Evolutionary conservation across 495 filamentous ascomycete genomes (phyloP), one percentile per base, ranked within the genome.

Genomic region (Tetracladium setigerum): DNA sequence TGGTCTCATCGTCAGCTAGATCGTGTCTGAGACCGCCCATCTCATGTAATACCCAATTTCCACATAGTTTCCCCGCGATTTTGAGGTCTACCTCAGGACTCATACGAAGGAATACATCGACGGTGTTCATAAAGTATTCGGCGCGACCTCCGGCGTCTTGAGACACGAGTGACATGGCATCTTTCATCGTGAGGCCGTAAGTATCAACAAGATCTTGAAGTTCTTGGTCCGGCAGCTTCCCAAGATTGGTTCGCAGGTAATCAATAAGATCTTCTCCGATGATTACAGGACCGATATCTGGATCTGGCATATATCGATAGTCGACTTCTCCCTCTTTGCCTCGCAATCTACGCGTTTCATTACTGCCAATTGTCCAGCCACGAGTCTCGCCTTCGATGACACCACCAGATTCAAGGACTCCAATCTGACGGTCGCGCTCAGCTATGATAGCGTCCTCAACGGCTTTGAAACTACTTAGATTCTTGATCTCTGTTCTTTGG

Each of bases 221-320:
- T 11, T 85, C 72, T 30, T 78, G 66, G 50, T 95, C 89, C 0
- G 90, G 87, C 12, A 85, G 62, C 10, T 67, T 61, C 0, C 87
- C 88, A 35, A 94, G 66, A 0, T 64, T 78, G 4, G 65, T 51
- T 7, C 58, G 62, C 9, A 97, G 68, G 50, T 79, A 65, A 9
- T 71, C 57, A 14, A 95, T 65, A 5, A 96, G 68, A 37, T 86
- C 81, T 34, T 75, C 53, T 11, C 79, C 82, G 52, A 99, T 82
- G 4, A 87, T 58, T 9, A 99, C 69, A 0, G 94, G 87, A 0
- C 75, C 76, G 9, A 99, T 67, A 63, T 99, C 92, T 2, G 92
- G 88, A 62, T 99, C 92, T 1, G 92, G 92, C 94, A 98, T 97
- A 62, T 97, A 98, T 37, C 92, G 74, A 60, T 98, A 98, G 56